Percentiles rank a stretch among this genome's conserved stretches.
Evolutionary conservation across 345 rosid genomes (phyloP).

Genomic region (Acer yangbiense): DNA sequence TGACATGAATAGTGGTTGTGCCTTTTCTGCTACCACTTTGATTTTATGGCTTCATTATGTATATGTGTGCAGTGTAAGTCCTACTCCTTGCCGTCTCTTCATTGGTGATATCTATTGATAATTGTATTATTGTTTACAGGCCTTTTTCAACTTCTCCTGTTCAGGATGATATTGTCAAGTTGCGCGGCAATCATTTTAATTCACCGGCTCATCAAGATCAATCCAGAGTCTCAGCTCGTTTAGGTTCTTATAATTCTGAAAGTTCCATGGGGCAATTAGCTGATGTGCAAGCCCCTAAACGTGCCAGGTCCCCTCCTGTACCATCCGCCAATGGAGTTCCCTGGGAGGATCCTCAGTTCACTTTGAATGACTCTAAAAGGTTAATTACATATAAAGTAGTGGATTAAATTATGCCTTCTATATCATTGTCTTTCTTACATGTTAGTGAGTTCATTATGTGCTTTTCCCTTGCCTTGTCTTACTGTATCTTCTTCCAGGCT

Average conservation of each 20-base stretch:
- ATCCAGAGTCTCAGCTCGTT: constrained; percentile 33
- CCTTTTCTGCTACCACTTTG: neutral
- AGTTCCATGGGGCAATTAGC: constrained; percentile 29
- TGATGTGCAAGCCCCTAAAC: constrained; percentile 46
- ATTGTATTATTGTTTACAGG: constrained; percentile 33
- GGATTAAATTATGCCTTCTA: neutral
- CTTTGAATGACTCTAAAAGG: constrained; percentile 52
- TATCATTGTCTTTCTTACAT: neutral
- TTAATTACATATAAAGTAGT: constrained; percentile 19
- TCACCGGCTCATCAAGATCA: constrained; percentile 35
- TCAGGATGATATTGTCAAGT: constrained; percentile 38
- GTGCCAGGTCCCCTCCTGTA: constrained; percentile 43
- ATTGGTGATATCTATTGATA: constrained; percentile 11
- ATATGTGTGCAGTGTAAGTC: neutral
- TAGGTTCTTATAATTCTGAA: constrained; percentile 29
- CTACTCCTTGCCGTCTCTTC: neutral
- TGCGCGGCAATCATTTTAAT: constrained; percentile 34
- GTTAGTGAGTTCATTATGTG: constrained; percentile 18
- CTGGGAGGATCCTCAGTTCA: constrained; percentile 32
- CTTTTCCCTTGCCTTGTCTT: constrained; percentile 40
- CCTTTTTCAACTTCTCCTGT: constrained; percentile 39
- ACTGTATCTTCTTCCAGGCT: constrained; percentile 46
- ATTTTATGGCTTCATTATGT: constrained; percentile 4
- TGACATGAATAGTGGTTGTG: neutral
- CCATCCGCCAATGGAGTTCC: constrained; percentile 34